Evolutionary conservation across 192 early-diverging fungal species (phyloP).

Genomic region (Umbelopsis ramanniana): DNA sequence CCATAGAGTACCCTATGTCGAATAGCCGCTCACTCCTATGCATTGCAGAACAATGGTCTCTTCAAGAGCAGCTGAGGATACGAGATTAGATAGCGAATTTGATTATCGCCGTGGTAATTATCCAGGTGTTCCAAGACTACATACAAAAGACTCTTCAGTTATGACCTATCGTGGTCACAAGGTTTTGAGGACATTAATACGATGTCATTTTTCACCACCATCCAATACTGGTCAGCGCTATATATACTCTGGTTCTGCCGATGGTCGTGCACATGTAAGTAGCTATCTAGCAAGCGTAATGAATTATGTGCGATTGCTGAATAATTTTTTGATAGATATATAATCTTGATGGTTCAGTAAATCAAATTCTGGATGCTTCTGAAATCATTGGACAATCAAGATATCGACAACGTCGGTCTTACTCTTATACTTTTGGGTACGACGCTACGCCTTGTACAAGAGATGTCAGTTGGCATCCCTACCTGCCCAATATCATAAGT

Average conservation of each 20-base stretch:
- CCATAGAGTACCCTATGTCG: background rate
- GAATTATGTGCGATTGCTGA: background rate
- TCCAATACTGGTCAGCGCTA: conserved; percentile 62
- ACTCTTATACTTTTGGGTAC: background rate
- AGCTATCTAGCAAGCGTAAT: conserved; percentile 29
- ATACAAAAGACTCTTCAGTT: conserved; percentile 60
- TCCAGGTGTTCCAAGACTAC: conserved; percentile 39
- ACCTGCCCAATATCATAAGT: conserved; percentile 47
- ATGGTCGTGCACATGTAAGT: conserved; percentile 57
- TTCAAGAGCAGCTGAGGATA: conserved; percentile 19
- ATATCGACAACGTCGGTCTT: background rate
- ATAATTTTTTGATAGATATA: conserved; percentile 31
- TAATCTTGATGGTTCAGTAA: conserved; percentile 43
- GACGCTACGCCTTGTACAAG: conserved; percentile 32
- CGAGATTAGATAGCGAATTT: background rate
- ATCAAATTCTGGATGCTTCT: conserved; percentile 35
- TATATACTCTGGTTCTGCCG: conserved; percentile 65
- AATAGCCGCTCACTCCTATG: background rate
- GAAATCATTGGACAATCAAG: conserved; percentile 5
- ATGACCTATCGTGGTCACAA: conserved; percentile 65
- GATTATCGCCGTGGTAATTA: conserved; percentile 29
- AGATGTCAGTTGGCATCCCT: conserved; percentile 64
- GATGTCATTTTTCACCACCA: conserved; percentile 70
- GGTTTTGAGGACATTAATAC: conserved; percentile 68
- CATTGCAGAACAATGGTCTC: conserved; percentile 24